Evolutionary conservation across 345 rosid genomes (phyloP).

Genomic region (Moringa oleifera): DNA sequence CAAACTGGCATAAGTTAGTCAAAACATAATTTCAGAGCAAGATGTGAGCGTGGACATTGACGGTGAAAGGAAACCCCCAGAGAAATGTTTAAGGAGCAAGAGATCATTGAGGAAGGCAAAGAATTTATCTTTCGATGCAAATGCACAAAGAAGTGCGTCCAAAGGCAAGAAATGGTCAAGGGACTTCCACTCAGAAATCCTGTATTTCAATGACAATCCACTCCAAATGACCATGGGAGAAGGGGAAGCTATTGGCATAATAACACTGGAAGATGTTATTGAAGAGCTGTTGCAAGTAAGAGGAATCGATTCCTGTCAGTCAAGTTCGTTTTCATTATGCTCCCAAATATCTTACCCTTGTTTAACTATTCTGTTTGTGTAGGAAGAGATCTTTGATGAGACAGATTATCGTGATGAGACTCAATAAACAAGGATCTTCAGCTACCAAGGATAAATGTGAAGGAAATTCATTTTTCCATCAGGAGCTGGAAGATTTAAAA

Average conservation of each 20-base stretch:
- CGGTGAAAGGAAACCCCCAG: conserved; percentile 18
- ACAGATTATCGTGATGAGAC: conserved; percentile 40
- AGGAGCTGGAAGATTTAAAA: too few species aligned
- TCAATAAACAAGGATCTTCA: conserved; percentile 1
- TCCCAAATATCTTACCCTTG: not conserved
- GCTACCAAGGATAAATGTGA: too few species aligned
- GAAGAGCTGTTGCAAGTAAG: conserved; percentile 60
- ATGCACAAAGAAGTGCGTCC: conserved; percentile 18
- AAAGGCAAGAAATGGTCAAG: conserved; percentile 44
- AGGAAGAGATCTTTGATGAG: conserved; percentile 75
- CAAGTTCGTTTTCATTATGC: not conserved
- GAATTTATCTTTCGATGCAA: conserved; percentile 23
- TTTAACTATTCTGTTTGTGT: conserved; percentile 1
- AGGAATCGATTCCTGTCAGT: not conserved
- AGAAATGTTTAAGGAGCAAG: conserved; percentile 23
- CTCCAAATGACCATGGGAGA: conserved; percentile 27
- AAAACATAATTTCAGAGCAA: conserved; percentile 2
- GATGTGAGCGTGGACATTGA: conserved; percentile 39
- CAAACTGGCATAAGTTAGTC: not conserved
- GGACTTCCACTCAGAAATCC: conserved; percentile 34
- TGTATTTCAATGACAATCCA: conserved; percentile 19
- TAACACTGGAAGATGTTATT: conserved; percentile 64
- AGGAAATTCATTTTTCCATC: too few species aligned
- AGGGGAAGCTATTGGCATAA: conserved; percentile 44
- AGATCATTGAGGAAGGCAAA: conserved; percentile 35